phyloP scores from a whole-genome alignment of 2,329 filamentous ascomycete species.

The Aspergillus niger region DNA sequence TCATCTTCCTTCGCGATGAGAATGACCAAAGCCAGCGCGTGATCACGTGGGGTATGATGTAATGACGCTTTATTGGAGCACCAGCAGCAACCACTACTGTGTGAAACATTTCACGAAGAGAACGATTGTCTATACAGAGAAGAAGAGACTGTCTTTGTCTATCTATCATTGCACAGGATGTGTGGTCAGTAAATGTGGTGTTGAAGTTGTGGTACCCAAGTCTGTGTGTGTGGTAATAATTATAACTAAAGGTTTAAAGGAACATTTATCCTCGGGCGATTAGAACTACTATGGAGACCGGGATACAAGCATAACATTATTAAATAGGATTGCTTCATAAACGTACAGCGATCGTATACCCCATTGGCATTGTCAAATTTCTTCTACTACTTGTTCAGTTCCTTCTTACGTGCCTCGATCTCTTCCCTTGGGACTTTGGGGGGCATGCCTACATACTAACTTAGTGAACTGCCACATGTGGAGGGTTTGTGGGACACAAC shows the following conservation, averaged over 20 bases:
- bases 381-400: constrained; percentile 60
- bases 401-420: constrained; percentile 63
- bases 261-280: not conserved
- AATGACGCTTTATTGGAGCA: constrained; percentile 7
- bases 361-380: not conserved
- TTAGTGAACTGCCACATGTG: not conserved
- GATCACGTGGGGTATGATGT: constrained; percentile 28
- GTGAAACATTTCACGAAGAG: not conserved
- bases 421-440: constrained; percentile 63
- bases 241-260: too few species aligned
- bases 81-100: not conserved
- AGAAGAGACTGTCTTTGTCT: not conserved
- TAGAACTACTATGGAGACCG: not conserved
- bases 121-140: not conserved
- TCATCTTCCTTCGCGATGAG: constrained; percentile 17
- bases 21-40: constrained; percentile 16
- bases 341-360: too few species aligned
- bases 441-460: constrained; percentile 38
- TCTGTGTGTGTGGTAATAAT: too few species aligned
- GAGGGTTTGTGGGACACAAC: not conserved
- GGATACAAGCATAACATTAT: not conserved
- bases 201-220: not conserved
- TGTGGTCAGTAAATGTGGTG: not conserved
- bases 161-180: not conserved
- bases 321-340: too few species aligned